Percentiles rank a stretch among this genome's conserved stretches.
Evolutionary conservation across 2,329 filamentous ascomycete genomes (phyloP).

Genomic region (Alternaria sp.): DNA sequence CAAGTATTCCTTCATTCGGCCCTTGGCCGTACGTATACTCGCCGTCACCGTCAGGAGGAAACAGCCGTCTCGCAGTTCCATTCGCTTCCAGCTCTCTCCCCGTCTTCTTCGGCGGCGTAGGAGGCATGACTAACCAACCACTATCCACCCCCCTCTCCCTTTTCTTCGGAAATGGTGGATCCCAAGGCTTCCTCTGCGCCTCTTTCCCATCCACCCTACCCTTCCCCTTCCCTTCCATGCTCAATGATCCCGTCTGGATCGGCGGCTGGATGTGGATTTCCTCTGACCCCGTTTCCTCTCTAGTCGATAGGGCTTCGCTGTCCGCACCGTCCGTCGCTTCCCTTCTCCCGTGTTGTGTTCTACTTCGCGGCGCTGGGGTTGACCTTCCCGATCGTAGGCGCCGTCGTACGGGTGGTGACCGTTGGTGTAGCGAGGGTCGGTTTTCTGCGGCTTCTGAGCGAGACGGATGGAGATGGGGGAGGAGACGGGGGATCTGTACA

Average conservation of each 20-base stretch:
- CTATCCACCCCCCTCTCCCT: not conserved
- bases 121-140: conserved; percentile 12
- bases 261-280: conserved; percentile 3
- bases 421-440: conserved; percentile 26
- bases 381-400: conserved; percentile 9
- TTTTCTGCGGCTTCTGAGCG: conserved; percentile 23
- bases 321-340: conserved; percentile 19
- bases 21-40: not conserved
- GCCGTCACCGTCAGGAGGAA: not conserved
- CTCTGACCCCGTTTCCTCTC: conserved; percentile 7
- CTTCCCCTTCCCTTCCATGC: conserved; percentile 1
- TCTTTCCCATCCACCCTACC: conserved; percentile 2
- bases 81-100: conserved; percentile 7
- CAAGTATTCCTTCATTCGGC: not conserved
- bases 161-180: conserved; percentile 34
- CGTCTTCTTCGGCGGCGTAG: not conserved
- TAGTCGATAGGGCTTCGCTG: conserved; percentile 12
- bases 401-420: conserved; percentile 19
- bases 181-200: conserved; percentile 35
- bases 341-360: not conserved
- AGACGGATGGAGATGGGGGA: not conserved
- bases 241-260: not conserved
- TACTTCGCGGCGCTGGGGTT: not conserved
- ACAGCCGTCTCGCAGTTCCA: not conserved
- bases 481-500: conserved; percentile 32